A percentile compares a stretch with the other conserved stretches of the same genome.
phyloP scores from a whole-genome alignment of 805 yeast species.

The Osmozyma mogii region DNA sequence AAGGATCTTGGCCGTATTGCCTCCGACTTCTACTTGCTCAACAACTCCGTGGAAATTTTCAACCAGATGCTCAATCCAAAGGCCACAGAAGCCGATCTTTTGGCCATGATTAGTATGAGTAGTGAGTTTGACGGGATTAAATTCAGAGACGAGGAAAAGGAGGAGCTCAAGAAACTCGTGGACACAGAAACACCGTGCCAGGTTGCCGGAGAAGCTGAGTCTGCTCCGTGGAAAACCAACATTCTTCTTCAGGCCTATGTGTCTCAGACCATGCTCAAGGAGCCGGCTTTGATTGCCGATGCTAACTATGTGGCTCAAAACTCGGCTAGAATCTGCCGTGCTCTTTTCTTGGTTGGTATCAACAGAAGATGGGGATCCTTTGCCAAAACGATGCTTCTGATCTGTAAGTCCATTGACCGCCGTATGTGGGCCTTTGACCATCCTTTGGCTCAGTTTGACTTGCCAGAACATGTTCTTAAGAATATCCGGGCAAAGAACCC shows the following conservation, averaged over 20 bases:
- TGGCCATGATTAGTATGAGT: constrained; percentile 85
- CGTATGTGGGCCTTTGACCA: constrained; percentile 87
- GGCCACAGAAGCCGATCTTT: constrained; percentile 87
- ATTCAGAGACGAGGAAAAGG: constrained; percentile 78
- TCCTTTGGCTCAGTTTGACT: constrained; percentile 80
- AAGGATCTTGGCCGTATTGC: constrained; percentile 93
- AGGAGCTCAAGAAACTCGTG: constrained; percentile 56
- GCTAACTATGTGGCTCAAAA: constrained; percentile 93
- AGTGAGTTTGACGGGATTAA: constrained; percentile 89
- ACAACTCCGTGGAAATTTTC: constrained; percentile 82
- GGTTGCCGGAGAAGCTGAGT: constrained; percentile 65
- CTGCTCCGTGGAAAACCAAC: constrained; percentile 82
- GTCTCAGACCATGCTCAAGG: constrained; percentile 63
- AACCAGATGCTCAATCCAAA: constrained; percentile 74
- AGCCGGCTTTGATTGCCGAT: constrained; percentile 80
- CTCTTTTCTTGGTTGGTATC: constrained; percentile 78
- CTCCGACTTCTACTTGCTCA: constrained; percentile 82
- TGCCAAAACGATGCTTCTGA: constrained; percentile 61
- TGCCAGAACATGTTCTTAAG: constrained; percentile 59
- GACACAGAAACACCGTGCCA: constrained; percentile 70
- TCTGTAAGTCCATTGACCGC: constrained; percentile 81
- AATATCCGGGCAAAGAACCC: constrained; percentile 59
- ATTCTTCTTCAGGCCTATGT: constrained; percentile 82
- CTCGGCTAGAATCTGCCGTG: constrained; percentile 86
- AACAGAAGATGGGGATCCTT: constrained; percentile 88